Conservation (phyloP, 1,284 basidiomycete genomes). For the Vanrija pseudolonga region DNA sequence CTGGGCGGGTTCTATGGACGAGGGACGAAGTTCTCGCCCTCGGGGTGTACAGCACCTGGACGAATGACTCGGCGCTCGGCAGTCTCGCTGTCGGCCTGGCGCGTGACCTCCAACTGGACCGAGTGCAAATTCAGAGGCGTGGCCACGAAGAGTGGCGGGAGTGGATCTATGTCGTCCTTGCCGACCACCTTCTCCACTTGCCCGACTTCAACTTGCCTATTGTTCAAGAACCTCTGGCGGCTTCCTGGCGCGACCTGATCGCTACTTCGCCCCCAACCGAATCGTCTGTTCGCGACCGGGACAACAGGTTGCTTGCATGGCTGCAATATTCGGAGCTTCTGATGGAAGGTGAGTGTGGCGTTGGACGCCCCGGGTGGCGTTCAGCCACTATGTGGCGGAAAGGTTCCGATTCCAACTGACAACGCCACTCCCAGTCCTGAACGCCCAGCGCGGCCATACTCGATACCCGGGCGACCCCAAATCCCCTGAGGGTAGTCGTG, state of each 20-base stretch:
- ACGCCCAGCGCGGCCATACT: too few relatives aligned
- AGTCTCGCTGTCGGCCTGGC: slow-evolving; percentile 39
- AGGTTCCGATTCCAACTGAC: not conserved
- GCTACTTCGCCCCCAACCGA: slow-evolving; percentile 21
- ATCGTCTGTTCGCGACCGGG: slow-evolving; percentile 40
- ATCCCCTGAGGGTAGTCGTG: not conserved
- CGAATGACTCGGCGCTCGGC: slow-evolving; percentile 34
- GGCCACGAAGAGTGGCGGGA: slow-evolving; percentile 46
- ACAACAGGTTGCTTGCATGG: slow-evolving; percentile 47
- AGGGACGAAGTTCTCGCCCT: slow-evolving; percentile 42
- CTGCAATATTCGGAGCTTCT: slow-evolving; percentile 46
- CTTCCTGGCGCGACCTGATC: slow-evolving; percentile 40
- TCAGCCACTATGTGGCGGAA: slow-evolving; percentile 5
- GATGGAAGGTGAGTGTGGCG: slow-evolving; percentile 28
- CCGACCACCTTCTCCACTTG: slow-evolving; percentile 41
- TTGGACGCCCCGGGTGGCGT: not conserved
- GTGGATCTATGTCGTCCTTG: slow-evolving; percentile 45
- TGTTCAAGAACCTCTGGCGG: slow-evolving; percentile 28
- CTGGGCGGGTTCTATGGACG: slow-evolving; percentile 27
- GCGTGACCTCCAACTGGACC: slow-evolving; percentile 29
- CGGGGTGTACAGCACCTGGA: slow-evolving; percentile 45
- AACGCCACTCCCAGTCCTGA: too few relatives aligned
- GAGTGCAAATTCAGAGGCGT: slow-evolving; percentile 19
- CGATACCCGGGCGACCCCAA: too few relatives aligned
- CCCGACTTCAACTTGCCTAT: slow-evolving; percentile 36